Evolutionary conservation across 208 protist species (phyloP).

Genomic region (Histomonas meleagridis): DNA sequence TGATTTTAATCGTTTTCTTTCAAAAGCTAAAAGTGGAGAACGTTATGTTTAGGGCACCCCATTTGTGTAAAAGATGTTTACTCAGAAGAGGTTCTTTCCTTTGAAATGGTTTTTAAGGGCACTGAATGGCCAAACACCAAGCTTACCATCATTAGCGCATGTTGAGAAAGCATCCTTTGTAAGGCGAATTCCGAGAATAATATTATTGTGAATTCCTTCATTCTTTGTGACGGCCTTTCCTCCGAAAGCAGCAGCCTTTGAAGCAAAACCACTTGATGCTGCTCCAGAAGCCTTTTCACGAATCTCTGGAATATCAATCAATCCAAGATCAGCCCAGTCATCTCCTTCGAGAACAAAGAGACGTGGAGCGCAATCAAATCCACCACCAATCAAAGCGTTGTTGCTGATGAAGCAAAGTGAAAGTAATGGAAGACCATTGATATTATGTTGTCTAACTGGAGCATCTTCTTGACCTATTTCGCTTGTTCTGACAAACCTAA

Average conservation of each 20-base stretch:
- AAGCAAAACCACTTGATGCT: not conserved
- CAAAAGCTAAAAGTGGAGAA: too few relatives aligned
- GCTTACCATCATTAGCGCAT: constrained; percentile 7
- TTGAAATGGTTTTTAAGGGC: not conserved
- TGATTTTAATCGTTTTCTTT: too few relatives aligned
- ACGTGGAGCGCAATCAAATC: constrained; percentile 42
- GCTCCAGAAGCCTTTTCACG: not conserved
- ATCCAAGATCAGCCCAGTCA: not conserved
- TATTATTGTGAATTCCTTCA: not conserved
- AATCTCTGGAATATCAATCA: not conserved
- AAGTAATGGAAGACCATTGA: constrained; percentile 39
- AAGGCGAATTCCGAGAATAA: not conserved
- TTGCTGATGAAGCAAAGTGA: constrained; percentile 45
- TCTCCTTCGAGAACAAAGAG: constrained; percentile 40
- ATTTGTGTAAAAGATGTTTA: too few relatives aligned
- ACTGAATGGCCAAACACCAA: not conserved
- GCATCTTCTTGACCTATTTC: not conserved
- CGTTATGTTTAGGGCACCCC: too few relatives aligned
- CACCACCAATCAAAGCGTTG: constrained; percentile 42
- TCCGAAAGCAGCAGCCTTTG: not conserved
- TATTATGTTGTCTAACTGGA: constrained; percentile 3
- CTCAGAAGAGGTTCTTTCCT: not conserved
- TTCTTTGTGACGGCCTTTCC: not conserved
- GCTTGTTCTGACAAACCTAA: constrained; percentile 20
- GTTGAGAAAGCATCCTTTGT: not conserved